Evolutionary conservation across 176 grass and related monocot genomes (phyloP), one percentile per base, ranked within the genome.

Genomic region (Phoenix roebelenii): DNA sequence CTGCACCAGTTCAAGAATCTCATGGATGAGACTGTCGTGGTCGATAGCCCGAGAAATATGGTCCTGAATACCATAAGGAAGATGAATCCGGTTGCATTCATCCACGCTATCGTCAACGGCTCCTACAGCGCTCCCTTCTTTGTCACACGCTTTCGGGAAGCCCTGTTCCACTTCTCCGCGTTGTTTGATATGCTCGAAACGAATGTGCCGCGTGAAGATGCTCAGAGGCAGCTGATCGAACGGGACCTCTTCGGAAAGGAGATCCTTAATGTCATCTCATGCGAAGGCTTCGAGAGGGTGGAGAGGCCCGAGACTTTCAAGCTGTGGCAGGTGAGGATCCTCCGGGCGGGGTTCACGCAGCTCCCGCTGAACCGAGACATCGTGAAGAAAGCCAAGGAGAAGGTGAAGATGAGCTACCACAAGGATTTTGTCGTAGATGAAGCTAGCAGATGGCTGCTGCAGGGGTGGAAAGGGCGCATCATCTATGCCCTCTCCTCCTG

Each of bases 261-360:
- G 63, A 81, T 78, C 50, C 55, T 78, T 23, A 98, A 88, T 53
- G 79, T 92, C 26, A 92, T 98, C 61, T 85, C 93, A 5, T 98
- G 93, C 1, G 93, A 98, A 70, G 93, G 93, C 49, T 22, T 88
- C 18, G 93, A 98, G 51, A 85, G 93, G 75, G 60, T 92, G 83
- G 93, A 98, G 73, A 88, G 93, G 70, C 87, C 93, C 0, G 93
- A 98, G 70, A 88, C 76, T 15, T 97, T 88, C 76, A 98, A 98
- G 72, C 84, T 88, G 50, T 98, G 87, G 93, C 76, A 82, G 57
- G 81, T 85, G 30, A 72, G 87, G 35, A 74, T 58, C 59, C 82
- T 76, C 35, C 82, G 93, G 54, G 87, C 87, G 19, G 87, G 93
- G 12, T 85, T 98, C 72, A 92, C 80, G 71, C 93, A 83, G 75